phyloP scores from a whole-genome alignment of 2,329 filamentous ascomycete genomes.

The Ascochyta clinopodiicola region DNA sequence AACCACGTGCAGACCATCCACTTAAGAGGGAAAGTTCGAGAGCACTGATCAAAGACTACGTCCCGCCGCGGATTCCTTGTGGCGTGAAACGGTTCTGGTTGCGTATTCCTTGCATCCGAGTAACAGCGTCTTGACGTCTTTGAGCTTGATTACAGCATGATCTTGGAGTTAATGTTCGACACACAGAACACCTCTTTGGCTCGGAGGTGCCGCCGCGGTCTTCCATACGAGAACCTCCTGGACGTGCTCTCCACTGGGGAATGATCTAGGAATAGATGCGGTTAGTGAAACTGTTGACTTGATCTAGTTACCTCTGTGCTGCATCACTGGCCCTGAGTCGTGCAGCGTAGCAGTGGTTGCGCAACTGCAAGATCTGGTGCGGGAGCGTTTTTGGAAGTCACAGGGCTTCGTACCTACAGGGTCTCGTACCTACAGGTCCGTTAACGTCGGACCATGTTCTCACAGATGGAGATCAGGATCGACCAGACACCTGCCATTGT shows the following conservation, averaged over 20 bases:
- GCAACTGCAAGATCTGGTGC: conserved; percentile 5
- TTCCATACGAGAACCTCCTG: conserved; percentile 3
- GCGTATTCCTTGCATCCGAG: conserved; percentile 3
- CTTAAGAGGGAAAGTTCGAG: background rate
- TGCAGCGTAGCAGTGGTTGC: background rate
- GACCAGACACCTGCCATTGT: conserved; percentile 13
- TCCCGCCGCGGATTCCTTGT: background rate
- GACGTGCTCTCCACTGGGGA: conserved; percentile 4
- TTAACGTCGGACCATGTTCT: conserved; percentile 2
- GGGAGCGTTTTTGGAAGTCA: conserved; percentile 10
- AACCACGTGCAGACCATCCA: conserved; percentile 6
- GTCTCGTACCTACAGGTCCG: conserved; percentile 14
- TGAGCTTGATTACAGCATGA: background rate
- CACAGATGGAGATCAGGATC: conserved; percentile 11
- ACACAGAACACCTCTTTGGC: background rate
- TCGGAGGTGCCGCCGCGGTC: conserved; percentile 3
- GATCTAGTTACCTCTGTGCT: conserved; percentile 5
- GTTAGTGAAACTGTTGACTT: conserved; percentile 30
- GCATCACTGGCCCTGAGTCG: conserved; percentile 1
- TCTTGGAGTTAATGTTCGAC: background rate
- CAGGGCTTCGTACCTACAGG: conserved; percentile 14
- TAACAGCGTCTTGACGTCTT: conserved; percentile 1
- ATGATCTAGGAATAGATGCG: conserved; percentile 13
- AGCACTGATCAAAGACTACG: conserved; percentile 1
- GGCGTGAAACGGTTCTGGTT: conserved; percentile 7